These are phyloP conservation scores for Yamadazyma atmosphaerica DNA, from an alignment of 1,139 yeast genomes.

Conservation along the genomic window DNA sequence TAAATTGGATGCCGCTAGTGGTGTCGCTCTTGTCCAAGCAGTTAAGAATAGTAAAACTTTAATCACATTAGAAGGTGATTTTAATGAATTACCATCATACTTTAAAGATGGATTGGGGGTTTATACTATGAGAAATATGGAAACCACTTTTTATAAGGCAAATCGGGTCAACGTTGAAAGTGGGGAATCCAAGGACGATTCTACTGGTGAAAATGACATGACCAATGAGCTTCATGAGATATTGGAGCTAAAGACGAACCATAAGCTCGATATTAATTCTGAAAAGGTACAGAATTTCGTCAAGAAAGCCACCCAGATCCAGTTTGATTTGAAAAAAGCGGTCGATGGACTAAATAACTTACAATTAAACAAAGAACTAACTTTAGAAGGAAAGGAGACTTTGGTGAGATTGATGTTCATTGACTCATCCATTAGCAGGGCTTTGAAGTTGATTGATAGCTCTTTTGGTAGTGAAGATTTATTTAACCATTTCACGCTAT, in stretches of 20 bases:
- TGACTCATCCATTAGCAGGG: slow-evolving; percentile 70
- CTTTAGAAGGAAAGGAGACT: slow-evolving; percentile 71
- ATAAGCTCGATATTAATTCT: slow-evolving; percentile 27
- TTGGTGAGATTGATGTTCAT: slow-evolving; percentile 64
- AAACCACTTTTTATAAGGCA: slow-evolving; percentile 30
- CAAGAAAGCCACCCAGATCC: slow-evolving; percentile 40
- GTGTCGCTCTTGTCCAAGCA: slow-evolving; percentile 41
- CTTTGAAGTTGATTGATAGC: slow-evolving; percentile 52
- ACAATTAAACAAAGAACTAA: slow-evolving; percentile 54
- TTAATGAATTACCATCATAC: slow-evolving; percentile 37
- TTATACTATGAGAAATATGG: slow-evolving; percentile 73
- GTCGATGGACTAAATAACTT: slow-evolving; percentile 58
- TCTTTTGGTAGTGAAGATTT: slow-evolving; percentile 26
- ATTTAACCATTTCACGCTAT: slow-evolving; percentile 9
- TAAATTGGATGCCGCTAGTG: slow-evolving; percentile 44
- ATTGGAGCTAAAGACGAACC: slow-evolving; percentile 28
- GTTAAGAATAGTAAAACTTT: slow-evolving; percentile 41
- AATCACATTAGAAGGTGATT: slow-evolving; percentile 42
- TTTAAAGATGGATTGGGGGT: slow-evolving; percentile 62
- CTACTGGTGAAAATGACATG: slow-evolving; percentile 20
- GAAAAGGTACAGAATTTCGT: slow-evolving; percentile 43
- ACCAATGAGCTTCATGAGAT: slow-evolving; percentile 40
- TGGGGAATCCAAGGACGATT: slow-evolving; percentile 6
- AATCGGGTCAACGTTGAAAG: slow-evolving; percentile 5
- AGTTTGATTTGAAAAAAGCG: slow-evolving; percentile 49